These are phyloP conservation scores for Vaccinium vitisidaea DNA, from an alignment of 148 eudicot genomes.

Conservation along the genomic window DNA sequence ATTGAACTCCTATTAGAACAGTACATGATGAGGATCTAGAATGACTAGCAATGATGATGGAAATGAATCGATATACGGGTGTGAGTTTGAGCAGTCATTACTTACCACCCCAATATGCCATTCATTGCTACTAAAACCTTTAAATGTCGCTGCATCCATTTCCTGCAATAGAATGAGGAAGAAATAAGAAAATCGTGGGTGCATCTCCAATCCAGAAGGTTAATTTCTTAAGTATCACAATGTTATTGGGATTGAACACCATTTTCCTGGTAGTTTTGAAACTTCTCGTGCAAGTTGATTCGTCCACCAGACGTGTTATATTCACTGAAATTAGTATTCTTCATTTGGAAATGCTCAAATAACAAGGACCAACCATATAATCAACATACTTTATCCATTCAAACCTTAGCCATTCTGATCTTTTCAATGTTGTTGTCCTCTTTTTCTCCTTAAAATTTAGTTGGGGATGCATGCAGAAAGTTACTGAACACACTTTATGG, in stretches of 20 bases:
- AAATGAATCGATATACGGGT: too few species aligned
- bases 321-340: neutral
- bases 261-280: neutral
- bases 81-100: slow-evolving; percentile 16
- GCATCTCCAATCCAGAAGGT: neutral
- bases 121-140: slow-evolving; percentile 56
- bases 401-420: neutral
- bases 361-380: neutral
- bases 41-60: neutral
- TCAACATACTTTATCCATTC: neutral
- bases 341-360: neutral
- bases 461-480: neutral
- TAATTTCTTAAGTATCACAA: neutral
- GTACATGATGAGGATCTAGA: neutral
- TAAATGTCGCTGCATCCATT: slow-evolving; percentile 80
- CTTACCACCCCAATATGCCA: slow-evolving; percentile 98
- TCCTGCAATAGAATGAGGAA: slow-evolving; percentile 46
- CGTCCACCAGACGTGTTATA: neutral
- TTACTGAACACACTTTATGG: too few species aligned
- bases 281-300: neutral
- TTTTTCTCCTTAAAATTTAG: neutral
- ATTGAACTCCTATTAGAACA: neutral
- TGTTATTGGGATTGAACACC: neutral
- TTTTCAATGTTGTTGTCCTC: neutral
- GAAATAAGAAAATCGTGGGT: neutral